Base-by-base conservation (phyloP, 768 basidiomycete genomes). In the Dioszegia hungarica region DNA sequence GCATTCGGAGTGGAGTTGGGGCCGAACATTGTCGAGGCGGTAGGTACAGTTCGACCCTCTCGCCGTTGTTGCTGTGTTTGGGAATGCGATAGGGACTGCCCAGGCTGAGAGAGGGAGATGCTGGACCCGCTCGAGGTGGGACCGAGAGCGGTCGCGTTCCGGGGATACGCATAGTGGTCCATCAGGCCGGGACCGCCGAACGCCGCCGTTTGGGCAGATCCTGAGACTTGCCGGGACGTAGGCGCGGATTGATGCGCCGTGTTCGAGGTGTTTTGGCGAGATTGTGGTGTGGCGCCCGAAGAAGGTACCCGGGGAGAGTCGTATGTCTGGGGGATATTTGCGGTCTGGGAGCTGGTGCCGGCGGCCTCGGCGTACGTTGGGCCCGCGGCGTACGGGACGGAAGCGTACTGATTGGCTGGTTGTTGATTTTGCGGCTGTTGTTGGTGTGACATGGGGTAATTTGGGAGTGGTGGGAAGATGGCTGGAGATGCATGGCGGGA, bases 1-100 rank as follows among this genome's bases (percentile, higher is more conserved):
- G 31, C 9, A 19, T n/a, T 22, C 11, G 31, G 54, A 28, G 40
- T 55, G n/a, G 31, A 34, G 31, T 33, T 38, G 5, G 36, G 49
- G n/a, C 61, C 61, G 27, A 70, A 70, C 24, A 67, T 49, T 40
- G 62, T 64, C 31, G 66, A 65, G 9, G 68, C 56, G 6, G 68
- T 70, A 15, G 68, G 68, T 20, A 70, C 68, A 8, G 66, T 70
- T 19, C 68, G 46, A 0, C 66, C 66, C 51, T 67, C 68, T 51
- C 66, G 45, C 39, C 68, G 27, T 31, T 48, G 64, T 22, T 40
- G 50, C 29, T 49, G 48, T 11, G 27, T 37, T 25, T 57, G 60
- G 14, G 38, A 46, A 15, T 61, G 52, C 6, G 17, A 8, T 43
- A 61, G 59, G 10, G 48, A 37, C 14, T 38, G 39, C 11, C n/a